Percentiles rank a stretch among this genome's conserved stretches.
Conservation (phyloP, 495 filamentous ascomycete species). For the Hypoxylon trugodes region DNA sequence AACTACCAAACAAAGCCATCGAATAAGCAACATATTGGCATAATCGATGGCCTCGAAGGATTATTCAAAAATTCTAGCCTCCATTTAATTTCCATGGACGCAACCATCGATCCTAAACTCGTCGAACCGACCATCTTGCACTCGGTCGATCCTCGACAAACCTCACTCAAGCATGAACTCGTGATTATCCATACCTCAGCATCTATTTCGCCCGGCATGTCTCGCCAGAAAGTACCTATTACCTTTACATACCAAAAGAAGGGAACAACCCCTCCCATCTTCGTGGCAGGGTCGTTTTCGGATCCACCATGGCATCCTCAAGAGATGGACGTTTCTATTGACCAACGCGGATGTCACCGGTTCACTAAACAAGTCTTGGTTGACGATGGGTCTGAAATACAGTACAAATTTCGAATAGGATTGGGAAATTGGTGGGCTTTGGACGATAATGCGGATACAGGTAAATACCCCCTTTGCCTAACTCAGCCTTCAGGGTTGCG, state of each 20-base stretch:
- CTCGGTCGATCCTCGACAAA: constrained; percentile 26
- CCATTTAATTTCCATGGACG: constrained; percentile 26
- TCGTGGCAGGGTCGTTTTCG: constrained; percentile 71
- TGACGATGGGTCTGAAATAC: constrained; percentile 59
- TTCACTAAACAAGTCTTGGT: constrained; percentile 58
- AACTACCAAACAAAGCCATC: too few species aligned
- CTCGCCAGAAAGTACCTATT: constrained; percentile 49
- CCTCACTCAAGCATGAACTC: constrained; percentile 30
- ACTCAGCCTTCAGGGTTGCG: neutral
- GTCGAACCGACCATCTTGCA: constrained; percentile 29
- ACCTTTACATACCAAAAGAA: constrained; percentile 66
- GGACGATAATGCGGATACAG: constrained; percentile 61
- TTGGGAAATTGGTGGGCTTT: constrained; percentile 71
- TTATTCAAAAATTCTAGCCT: constrained; percentile 2
- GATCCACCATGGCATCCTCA: constrained; percentile 68
- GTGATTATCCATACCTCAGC: constrained; percentile 27
- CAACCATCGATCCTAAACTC: constrained; percentile 31
- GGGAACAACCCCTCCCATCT: constrained; percentile 67
- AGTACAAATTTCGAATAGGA: constrained; percentile 77
- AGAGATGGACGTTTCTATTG: constrained; percentile 62
- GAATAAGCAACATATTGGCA: neutral
- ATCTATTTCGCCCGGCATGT: constrained; percentile 44
- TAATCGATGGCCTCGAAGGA: constrained; percentile 15
- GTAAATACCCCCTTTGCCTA: constrained; percentile 45
- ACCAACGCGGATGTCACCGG: constrained; percentile 52